Percentiles rank a stretch among this genome's conserved stretches.
These are phyloP conservation scores for Cerioporus squamosus DNA, from an alignment of 1,284 basidiomycete species.

Conservation along the genomic window DNA sequence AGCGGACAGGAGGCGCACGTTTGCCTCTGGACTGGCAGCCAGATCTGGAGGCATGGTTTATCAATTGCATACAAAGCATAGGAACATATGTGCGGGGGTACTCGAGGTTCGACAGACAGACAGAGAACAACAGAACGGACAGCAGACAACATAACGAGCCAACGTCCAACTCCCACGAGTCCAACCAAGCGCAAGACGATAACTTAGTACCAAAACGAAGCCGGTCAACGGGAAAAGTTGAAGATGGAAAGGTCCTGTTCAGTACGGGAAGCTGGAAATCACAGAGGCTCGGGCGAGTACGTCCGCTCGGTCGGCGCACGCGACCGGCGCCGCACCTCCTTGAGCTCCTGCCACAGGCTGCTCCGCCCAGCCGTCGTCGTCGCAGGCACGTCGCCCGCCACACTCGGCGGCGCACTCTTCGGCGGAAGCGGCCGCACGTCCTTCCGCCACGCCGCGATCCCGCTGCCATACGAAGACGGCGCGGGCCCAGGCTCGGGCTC, in stretches of 20 bases:
- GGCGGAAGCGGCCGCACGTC: constrained; percentile 34
- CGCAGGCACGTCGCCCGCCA: constrained; percentile 27
- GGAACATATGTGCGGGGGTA: not conserved
- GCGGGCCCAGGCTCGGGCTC: constrained; percentile 43
- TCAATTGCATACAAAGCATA: constrained; percentile 5
- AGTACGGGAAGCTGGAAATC: not conserved
- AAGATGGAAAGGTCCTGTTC: constrained; percentile 12
- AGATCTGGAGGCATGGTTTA: not conserved
- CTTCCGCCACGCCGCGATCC: constrained; percentile 21
- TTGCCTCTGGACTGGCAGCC: too few relatives aligned
- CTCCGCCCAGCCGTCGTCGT: constrained; percentile 36
- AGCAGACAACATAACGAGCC: constrained; percentile 15
- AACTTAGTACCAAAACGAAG: constrained; percentile 21
- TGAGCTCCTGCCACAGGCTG: constrained; percentile 63
- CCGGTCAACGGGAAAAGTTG: too few relatives aligned
- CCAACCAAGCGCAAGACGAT: constrained; percentile 11
- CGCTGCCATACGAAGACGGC: constrained; percentile 28
- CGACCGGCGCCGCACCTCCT: constrained; percentile 53
- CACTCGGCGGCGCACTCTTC: constrained; percentile 32
- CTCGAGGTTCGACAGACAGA: not conserved
- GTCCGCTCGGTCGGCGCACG: constrained; percentile 48
- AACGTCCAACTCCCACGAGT: not conserved
- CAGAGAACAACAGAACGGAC: constrained; percentile 13
- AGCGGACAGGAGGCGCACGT: too few relatives aligned
- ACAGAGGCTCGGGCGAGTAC: constrained; percentile 27